phyloP scores from a whole-genome alignment of 2,329 filamentous ascomycete genomes.

The Ophiosphaerella herpotricha region DNA sequence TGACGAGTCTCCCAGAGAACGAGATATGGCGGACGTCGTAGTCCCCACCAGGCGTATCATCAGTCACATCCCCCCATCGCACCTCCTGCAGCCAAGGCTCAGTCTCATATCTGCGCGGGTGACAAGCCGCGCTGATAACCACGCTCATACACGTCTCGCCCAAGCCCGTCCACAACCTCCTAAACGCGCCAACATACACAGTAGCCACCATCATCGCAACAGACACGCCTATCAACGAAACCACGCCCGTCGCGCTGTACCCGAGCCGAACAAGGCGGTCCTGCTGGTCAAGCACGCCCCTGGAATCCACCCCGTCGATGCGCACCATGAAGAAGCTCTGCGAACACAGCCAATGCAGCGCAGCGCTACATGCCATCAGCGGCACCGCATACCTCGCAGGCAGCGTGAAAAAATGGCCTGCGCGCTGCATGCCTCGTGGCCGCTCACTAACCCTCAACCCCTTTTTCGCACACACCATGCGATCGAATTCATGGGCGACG shows the following conservation, averaged over 20 bases:
- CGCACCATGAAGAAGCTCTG: conserved; percentile 49
- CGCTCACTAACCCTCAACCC: conserved; percentile 43
- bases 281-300: conserved; percentile 2
- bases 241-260: conserved; percentile 22
- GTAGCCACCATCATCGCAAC: conserved; percentile 14
- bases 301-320: conserved; percentile 20
- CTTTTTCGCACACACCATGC: conserved; percentile 42
- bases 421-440: conserved; percentile 43
- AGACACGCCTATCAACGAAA: conserved; percentile 16
- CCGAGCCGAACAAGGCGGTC: conserved; percentile 21
- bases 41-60: neutral
- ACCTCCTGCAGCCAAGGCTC: conserved; percentile 17
- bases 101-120: conserved; percentile 12
- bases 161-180: conserved; percentile 71
- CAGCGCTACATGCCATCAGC: conserved; percentile 38
- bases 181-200: conserved; percentile 59
- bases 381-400: conserved; percentile 46
- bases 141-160: conserved; percentile 72
- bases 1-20: conserved; percentile 7
- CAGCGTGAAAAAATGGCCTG: conserved; percentile 47
- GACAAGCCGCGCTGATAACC: conserved; percentile 30
- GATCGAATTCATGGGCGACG: conserved; percentile 53
- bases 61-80: conserved; percentile 19
- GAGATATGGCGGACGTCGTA: conserved; percentile 12
- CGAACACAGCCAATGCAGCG: conserved; percentile 52